Conservation (phyloP, 768 basidiomycete species). For the Phlegmacium glaucopus region DNA sequence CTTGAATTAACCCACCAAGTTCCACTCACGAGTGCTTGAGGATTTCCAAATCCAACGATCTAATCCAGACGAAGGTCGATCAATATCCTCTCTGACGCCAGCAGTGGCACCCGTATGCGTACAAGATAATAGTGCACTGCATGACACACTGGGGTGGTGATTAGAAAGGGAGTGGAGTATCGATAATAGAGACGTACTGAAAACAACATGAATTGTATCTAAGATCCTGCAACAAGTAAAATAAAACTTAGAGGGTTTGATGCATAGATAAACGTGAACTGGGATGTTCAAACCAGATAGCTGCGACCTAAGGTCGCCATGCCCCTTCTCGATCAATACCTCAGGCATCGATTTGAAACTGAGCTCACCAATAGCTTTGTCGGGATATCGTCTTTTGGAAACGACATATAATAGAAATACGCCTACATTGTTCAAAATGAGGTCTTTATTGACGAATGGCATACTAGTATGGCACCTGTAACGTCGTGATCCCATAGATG, state of each 20-base stretch:
- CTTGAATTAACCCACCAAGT: constrained; percentile 30
- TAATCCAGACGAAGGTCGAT: constrained; percentile 10
- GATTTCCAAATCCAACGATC: constrained; percentile 37
- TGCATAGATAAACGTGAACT: neutral
- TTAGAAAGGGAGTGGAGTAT: neutral
- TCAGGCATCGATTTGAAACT: neutral
- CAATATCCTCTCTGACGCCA: neutral
- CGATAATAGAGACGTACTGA: constrained; percentile 29
- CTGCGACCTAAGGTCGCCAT: constrained; percentile 24
- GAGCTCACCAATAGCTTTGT: constrained; percentile 34
- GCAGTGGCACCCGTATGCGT: constrained; percentile 2
- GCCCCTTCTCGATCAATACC: neutral
- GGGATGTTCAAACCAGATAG: constrained; percentile 27
- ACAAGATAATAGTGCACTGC: constrained; percentile 42
- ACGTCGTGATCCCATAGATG: constrained; percentile 41
- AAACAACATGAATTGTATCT: constrained; percentile 37
- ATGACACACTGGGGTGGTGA: constrained; percentile 34
- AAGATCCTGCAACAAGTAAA: constrained; percentile 26
- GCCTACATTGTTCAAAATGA: constrained; percentile 18
- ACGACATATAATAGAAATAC: constrained; percentile 41
- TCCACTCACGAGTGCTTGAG: constrained; percentile 26
- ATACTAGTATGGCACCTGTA: constrained; percentile 39
- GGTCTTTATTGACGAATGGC: neutral
- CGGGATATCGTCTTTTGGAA: constrained; percentile 31
- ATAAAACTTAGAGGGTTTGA: neutral